Conservation (phyloP, 495 filamentous ascomycete genomes). For the Aspergillus funiculosus region DNA sequence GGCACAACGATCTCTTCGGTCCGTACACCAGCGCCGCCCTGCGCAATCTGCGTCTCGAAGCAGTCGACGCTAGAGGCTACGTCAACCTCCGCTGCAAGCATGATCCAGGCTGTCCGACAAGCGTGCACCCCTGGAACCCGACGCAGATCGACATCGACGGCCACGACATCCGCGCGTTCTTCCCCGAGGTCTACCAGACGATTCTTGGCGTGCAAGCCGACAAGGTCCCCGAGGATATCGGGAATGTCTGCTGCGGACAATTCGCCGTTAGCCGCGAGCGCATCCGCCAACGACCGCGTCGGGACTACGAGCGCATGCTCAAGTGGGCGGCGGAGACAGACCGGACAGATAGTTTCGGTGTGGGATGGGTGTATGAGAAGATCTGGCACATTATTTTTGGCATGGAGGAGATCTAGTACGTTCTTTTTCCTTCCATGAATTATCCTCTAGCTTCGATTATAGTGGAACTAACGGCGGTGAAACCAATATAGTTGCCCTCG, state of each 20-base stretch:
- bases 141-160: constrained; percentile 32
- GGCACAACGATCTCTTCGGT: constrained; percentile 43
- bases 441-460: background rate
- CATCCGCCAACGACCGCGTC: constrained; percentile 33
- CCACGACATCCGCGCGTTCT: constrained; percentile 32
- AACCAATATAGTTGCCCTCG: constrained; percentile 29
- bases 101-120: constrained; percentile 34
- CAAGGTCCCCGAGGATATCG: constrained; percentile 34
- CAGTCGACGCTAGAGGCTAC: constrained; percentile 37
- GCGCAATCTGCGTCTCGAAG: constrained; percentile 28
- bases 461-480: constrained; percentile 2
- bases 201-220: constrained; percentile 25
- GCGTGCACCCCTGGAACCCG: constrained; percentile 26
- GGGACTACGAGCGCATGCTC: constrained; percentile 41
- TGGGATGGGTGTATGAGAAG: constrained; percentile 41
- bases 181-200: constrained; percentile 31
- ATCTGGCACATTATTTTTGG: constrained; percentile 42
- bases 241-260: constrained; percentile 46
- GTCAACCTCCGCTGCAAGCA: constrained; percentile 40
- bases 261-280: constrained; percentile 43
- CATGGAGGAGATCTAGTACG: constrained; percentile 36
- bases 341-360: constrained; percentile 33
- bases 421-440: constrained; percentile 2
- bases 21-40: constrained; percentile 26
- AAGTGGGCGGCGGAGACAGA: constrained; percentile 35